Conservation (phyloP, 176 grass and related monocot genomes). For the Dendrocalamus sinicus region DNA sequence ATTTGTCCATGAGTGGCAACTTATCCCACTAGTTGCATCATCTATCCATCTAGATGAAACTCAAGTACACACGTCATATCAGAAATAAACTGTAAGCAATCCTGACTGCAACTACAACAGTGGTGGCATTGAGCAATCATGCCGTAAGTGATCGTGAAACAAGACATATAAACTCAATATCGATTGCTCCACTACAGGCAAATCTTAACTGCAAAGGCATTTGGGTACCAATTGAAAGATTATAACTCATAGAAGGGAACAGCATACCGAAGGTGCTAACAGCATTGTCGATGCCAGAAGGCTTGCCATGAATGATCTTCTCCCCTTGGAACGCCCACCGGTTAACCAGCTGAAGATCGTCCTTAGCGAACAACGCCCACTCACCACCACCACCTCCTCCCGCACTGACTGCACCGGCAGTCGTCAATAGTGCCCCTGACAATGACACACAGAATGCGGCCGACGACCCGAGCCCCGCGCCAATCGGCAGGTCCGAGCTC, state of each 20-base stretch:
- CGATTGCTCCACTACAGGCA: neutral
- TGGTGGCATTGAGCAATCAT: neutral
- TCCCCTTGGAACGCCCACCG: conserved; percentile 88
- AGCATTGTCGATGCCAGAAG: conserved; percentile 90
- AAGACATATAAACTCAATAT: neutral
- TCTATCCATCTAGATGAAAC: neutral
- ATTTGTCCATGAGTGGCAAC: neutral
- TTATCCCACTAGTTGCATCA: conserved; percentile 17
- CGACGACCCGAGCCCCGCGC: conserved; percentile 78
- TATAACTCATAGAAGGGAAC: neutral
- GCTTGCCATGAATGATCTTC: conserved; percentile 89
- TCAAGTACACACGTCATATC: neutral
- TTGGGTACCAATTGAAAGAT: conserved; percentile 5
- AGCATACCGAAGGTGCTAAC: conserved; percentile 79
- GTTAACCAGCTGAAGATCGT: conserved; percentile 71
- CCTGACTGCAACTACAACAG: neutral
- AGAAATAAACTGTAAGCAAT: conserved; percentile 15
- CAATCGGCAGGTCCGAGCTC: conserved; percentile 73
- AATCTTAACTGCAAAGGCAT: neutral
- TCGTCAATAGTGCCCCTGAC: conserved; percentile 56
- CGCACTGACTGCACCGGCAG: conserved; percentile 24
- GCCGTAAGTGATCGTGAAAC: neutral
- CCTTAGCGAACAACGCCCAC: conserved; percentile 53
- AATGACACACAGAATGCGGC: conserved; percentile 76
- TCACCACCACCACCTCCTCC: neutral